phyloP scores from a whole-genome alignment of 495 filamentous ascomycete genomes.

The Pseudomonodictys pantanalensis region DNA sequence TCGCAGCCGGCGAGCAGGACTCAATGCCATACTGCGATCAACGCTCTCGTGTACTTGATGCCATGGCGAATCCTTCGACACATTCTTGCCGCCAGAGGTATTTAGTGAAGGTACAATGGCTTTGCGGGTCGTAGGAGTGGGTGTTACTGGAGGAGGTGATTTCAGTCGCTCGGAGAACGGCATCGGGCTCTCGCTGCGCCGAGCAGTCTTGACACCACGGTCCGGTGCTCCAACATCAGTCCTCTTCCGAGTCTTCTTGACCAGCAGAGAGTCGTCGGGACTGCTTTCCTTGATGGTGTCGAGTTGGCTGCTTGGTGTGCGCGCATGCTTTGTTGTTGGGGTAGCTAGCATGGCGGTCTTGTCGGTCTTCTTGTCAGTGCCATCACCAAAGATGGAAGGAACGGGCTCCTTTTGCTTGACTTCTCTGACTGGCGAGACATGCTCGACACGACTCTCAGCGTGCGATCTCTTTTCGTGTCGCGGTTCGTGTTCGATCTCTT shows the following conservation, averaged over 20 bases:
- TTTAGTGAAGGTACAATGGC: not conserved
- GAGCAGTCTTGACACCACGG: slow-evolving; percentile 36
- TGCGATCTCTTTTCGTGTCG: not conserved
- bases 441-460: slow-evolving; percentile 2
- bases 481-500: not conserved
- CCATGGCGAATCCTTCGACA: slow-evolving; percentile 36
- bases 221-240: slow-evolving; percentile 40
- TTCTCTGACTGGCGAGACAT: slow-evolving; percentile 7
- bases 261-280: slow-evolving; percentile 39
- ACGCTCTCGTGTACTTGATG: slow-evolving; percentile 43
- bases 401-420: slow-evolving; percentile 3
- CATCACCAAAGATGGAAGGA: slow-evolving; percentile 28
- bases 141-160: slow-evolving; percentile 32
- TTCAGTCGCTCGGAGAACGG: slow-evolving; percentile 29
- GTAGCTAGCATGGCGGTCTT: slow-evolving; percentile 8
- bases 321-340: slow-evolving; percentile 26
- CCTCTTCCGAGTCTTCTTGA: slow-evolving; percentile 40
- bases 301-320: slow-evolving; percentile 32
- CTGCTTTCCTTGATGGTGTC: slow-evolving; percentile 45
- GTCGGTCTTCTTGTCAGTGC: slow-evolving; percentile 9
- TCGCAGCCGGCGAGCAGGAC: slow-evolving; percentile 32
- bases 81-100: not conserved
- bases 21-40: slow-evolving; percentile 30
- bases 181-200: slow-evolving; percentile 34
- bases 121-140: slow-evolving; percentile 20